Evolutionary conservation across 768 basidiomycete genomes (phyloP), one percentile per base, ranked within the genome.

Genomic region (Paxillus involutus): DNA sequence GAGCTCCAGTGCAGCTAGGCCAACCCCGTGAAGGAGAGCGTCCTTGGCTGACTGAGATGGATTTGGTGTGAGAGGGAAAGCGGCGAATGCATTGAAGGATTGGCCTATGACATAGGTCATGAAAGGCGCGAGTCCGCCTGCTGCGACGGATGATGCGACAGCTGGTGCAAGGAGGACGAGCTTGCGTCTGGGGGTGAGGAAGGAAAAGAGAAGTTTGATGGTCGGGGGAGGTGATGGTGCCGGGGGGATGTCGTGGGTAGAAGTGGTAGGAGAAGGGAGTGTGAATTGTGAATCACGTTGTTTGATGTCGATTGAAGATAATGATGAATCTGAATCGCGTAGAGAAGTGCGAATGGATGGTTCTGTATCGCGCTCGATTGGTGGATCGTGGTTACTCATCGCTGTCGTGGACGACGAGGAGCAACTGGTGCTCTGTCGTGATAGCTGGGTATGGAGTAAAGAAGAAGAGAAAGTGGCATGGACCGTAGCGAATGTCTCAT

Each of bases 81-180:
- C 64, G 6, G 88, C 80, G 58, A 94, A 89, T 0, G 82, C 76
- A 58, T 88, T 77, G 71, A 94, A 93, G 1, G 84, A 83, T 47
- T 84, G 79, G 36, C 93, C 92, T 58, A 94, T 75, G 61, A 91
- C 82, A 32, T 81, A 74, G 7, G 92, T 92, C 91, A 94, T 94
- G 77, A 88, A 89, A 1, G 93, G 91, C 0, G 87, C 88, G 50
- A 91, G 78, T 32, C 84, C 82, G 36, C 89, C 88, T 3, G 86
- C 79, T 47, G 79, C 73, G 42, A 87, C 51, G 17, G 91, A 87
- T 12, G 84, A 75, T 49, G 79, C 8, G 53, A 84, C 55, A 6
- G 86, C 89, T 4, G 92, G 92, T 21, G 83, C 45, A 56, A 91
- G 75, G 59, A 88, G 75, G 8, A 66, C 67, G 49, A 84, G 65